Base-by-base conservation (phyloP, 225 moss, liverwort and hornwort species). In the Physcomitrellopsis africana region DNA sequence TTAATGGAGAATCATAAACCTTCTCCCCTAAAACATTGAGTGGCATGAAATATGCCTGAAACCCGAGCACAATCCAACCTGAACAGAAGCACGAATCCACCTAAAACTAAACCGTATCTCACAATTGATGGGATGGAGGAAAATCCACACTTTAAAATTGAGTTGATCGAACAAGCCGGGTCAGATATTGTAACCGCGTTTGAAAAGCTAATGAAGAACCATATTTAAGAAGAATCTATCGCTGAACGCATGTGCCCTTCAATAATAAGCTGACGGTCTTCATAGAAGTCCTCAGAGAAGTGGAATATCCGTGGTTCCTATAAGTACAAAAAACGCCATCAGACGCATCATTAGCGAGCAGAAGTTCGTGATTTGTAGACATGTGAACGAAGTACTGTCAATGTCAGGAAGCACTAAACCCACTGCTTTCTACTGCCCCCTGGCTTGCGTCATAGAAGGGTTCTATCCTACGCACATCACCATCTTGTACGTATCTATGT, bases 391-490 rank as follows among this genome's bases (percentile, higher is more conserved):
- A 49, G 5, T 11, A 49, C 48, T 13, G 13, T 5, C 41, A 41
- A 0, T 20, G 13, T 41, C 23, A 15, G 66, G 16, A 51, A 67
- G 43, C 55, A 44, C 44, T 42, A 10, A 43, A 42, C 14, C 42
- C 9, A 48, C 29, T 24, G 57, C 89, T 81, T 46, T 89, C 91
- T 83, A 81, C 93, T 4, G 95, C 89, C 75, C 92, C 93, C 44
- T 93, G 79, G 43, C 83, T 68, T 77, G 90, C 93, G 60, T 78
- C 83, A 57, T 92, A 92, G 56, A 93, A 2, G 93, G 91, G 59
- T 90, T 93, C 82, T 89, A 96, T 43, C 95, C 93, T 18, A 96
- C 79, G 63, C 92, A 93, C 95, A 92, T 90, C 72, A 96, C 92
- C 92, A 92, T 93, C 86, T 93, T 92, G 83, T 81, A 92, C 7